phyloP scores from a whole-genome alignment of 768 basidiomycete species.

The Rhodocollybia butyracea region DNA sequence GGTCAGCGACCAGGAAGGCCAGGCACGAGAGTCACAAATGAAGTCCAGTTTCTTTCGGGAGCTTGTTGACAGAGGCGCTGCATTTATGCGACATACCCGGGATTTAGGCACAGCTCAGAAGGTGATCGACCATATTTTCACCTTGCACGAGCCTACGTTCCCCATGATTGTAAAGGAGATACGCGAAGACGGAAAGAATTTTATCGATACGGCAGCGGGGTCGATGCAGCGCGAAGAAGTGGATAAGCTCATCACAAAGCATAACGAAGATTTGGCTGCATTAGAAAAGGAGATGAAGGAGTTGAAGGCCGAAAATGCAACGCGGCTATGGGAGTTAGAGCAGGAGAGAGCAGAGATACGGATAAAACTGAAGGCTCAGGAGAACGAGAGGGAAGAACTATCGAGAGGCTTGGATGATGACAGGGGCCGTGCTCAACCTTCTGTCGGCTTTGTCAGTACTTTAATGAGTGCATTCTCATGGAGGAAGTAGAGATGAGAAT shows the following conservation, averaged over 20 bases:
- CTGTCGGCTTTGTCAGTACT: no score
- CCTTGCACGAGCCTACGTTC: slow-evolving; percentile 4
- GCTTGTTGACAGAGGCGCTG: slow-evolving; percentile 37
- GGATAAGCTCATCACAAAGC: slow-evolving; percentile 30
- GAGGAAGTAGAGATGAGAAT: no score
- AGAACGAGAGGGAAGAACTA: slow-evolving; percentile 2
- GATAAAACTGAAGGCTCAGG: neutral
- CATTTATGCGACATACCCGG: slow-evolving; percentile 30
- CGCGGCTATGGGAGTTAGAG: slow-evolving; percentile 8
- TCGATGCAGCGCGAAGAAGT: slow-evolving; percentile 33
- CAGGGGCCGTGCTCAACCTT: no score
- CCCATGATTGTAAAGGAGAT: slow-evolving; percentile 20
- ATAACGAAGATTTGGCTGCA: slow-evolving; percentile 30
- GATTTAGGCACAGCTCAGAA: slow-evolving; percentile 26
- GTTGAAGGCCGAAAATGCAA: slow-evolving; percentile 4
- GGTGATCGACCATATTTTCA: slow-evolving; percentile 28
- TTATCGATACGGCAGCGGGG: slow-evolving; percentile 39
- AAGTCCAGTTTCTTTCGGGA: slow-evolving; percentile 36
- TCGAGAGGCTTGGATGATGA: slow-evolving; percentile 4
- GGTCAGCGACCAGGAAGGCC: slow-evolving; percentile 24
- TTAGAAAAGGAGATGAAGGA: slow-evolving; percentile 31
- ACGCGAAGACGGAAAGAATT: slow-evolving; percentile 32
- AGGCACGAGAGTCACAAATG: neutral
- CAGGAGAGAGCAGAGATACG: slow-evolving; percentile 6
- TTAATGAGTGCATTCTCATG: no score